phyloP scores from a whole-genome alignment of 257 asterid genomes.

The Solanum lycopersicoides region DNA sequence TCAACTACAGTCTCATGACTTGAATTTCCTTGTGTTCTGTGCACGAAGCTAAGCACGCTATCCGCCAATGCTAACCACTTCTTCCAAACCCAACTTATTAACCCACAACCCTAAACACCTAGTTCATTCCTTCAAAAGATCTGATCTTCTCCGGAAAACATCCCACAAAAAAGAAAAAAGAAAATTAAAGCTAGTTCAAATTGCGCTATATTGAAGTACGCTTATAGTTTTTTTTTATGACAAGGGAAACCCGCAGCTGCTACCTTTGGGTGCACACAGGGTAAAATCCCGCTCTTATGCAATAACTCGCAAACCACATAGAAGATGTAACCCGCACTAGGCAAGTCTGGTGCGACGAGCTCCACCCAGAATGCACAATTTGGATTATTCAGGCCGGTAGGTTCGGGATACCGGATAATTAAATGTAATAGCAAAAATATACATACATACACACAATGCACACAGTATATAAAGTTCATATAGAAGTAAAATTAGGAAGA shows the following conservation, averaged over 20 bases:
- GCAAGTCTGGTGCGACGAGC: no score
- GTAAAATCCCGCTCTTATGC: no score
- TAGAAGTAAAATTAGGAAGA: not conserved
- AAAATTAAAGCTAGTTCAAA: not conserved
- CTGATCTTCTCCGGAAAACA: not conserved
- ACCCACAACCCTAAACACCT: not conserved
- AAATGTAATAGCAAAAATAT: not conserved
- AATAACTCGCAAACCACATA: no score
- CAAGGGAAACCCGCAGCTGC: no score
- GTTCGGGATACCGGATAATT: not conserved
- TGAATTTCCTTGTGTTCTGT: not conserved
- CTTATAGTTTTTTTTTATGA: no score
- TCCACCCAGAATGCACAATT: not conserved
- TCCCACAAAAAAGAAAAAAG: not conserved
- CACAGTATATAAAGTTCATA: not conserved
- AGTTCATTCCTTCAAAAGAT: not conserved
- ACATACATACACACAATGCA: not conserved
- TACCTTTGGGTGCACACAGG: no score
- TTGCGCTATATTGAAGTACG: not conserved
- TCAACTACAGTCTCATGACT: not conserved
- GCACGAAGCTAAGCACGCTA: not conserved
- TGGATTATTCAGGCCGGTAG: not conserved
- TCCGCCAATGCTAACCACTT: not conserved
- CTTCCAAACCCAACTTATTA: not conserved
- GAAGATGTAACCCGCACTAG: no score